Conservation (phyloP, 306 rosid species). For the Potentilla sterilis region DNA sequence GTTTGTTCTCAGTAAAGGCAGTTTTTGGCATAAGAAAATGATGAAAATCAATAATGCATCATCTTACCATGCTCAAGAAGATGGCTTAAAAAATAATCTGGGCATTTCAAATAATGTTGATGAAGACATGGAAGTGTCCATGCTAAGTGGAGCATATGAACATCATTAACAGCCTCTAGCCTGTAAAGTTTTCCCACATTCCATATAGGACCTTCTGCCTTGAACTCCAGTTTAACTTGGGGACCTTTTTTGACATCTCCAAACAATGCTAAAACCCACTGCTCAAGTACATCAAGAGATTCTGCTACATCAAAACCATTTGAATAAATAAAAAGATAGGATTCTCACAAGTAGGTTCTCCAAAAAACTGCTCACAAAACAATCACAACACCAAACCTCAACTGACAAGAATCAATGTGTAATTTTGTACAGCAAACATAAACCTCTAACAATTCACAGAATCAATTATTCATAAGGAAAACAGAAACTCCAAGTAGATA, state of each 20-base stretch:
- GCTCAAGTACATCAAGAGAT: conserved; percentile 81
- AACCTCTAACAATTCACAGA: not conserved
- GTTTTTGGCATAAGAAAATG: not conserved
- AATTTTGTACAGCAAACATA: not conserved
- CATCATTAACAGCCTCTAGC: conserved; percentile 89
- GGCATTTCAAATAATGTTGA: conserved; percentile 72
- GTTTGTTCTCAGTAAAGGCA: not conserved
- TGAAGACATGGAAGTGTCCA: conserved; percentile 87
- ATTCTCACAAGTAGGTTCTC: not conserved
- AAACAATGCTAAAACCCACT: conserved; percentile 82
- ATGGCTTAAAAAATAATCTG: conserved; percentile 83
- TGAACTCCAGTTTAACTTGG: conserved; percentile 51
- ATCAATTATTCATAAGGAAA: conserved; percentile 6
- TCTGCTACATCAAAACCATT: conserved; percentile 45
- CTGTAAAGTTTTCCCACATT: conserved; percentile 72
- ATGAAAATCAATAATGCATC: conserved; percentile 10
- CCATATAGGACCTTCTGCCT: conserved; percentile 75
- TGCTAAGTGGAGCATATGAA: conserved; percentile 69
- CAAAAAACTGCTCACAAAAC: not conserved
- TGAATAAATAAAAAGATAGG: conserved; percentile 10
- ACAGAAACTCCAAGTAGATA: not conserved
- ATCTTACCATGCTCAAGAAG: conserved; percentile 90
- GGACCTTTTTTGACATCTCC: conserved; percentile 65
- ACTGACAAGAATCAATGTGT: not conserved
- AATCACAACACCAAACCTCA: not conserved